Conservation (phyloP, 371 early-diverging fungal species). For the Zopfochytrium polystomum region DNA sequence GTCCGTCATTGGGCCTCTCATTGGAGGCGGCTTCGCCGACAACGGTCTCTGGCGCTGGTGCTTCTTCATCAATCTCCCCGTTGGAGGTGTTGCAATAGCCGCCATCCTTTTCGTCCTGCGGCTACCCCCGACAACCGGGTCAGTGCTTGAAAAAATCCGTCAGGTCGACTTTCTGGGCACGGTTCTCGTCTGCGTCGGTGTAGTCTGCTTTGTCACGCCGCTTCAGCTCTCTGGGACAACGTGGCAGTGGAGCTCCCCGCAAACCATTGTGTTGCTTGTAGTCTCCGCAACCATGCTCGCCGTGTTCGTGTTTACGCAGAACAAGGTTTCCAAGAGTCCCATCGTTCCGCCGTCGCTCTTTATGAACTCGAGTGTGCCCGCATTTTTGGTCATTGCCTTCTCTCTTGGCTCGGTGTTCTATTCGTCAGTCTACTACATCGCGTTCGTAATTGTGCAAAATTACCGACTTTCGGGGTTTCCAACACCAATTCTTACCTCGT, state of each 20-base stretch:
- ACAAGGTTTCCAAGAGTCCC: conserved; percentile 33
- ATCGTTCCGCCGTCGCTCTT: conserved; percentile 34
- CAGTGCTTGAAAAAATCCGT: too few relatives aligned
- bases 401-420: conserved; percentile 60
- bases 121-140: too few relatives aligned
- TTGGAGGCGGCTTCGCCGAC: too few relatives aligned
- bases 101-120: conserved; percentile 46
- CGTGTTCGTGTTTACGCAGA: conserved; percentile 33
- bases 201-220: conserved; percentile 28
- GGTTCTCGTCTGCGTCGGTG: conserved; percentile 14
- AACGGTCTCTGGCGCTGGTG: too few relatives aligned
- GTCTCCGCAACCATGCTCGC: conserved; percentile 23
- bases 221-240: conserved; percentile 27
- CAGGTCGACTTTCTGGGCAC: conserved; percentile 54
- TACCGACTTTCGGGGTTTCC: too few relatives aligned
- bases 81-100: conserved; percentile 36
- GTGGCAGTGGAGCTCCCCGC: conserved; percentile 34
- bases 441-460: too few relatives aligned
- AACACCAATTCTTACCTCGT: background rate
- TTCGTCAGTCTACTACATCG: conserved; percentile 65
- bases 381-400: conserved; percentile 35
- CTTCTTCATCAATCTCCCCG: too few relatives aligned
- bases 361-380: conserved; percentile 23
- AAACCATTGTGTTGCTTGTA: conserved; percentile 29
- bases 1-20: conserved; percentile 33